phyloP scores from a whole-genome alignment of 176 grass and related monocot genomes.

The Lolium rigidum region DNA sequence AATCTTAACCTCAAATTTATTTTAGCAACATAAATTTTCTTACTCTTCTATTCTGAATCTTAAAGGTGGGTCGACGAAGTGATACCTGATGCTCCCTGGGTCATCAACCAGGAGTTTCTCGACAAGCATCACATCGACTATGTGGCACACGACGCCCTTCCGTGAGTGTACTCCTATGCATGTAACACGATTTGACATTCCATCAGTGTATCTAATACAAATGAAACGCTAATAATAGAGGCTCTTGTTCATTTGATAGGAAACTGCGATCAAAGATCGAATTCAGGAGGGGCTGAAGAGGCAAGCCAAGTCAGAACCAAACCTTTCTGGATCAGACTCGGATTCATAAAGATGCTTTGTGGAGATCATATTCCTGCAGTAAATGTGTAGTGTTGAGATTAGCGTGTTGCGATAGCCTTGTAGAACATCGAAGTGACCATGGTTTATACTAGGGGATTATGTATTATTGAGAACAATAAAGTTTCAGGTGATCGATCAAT shows the following conservation, averaged over 20 bases:
- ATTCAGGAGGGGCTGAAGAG: constrained; percentile 78
- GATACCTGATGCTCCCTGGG: constrained; percentile 76
- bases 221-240: neutral
- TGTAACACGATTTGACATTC: neutral
- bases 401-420: constrained; percentile 38
- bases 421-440: neutral
- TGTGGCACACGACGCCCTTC: constrained; percentile 74
- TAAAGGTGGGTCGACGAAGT: constrained; percentile 84
- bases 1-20: neutral
- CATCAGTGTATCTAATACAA: neutral
- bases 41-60: neutral
- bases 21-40: neutral
- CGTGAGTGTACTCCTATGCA: constrained; percentile 45
- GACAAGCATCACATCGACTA: constrained; percentile 73
- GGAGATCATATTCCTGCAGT: constrained; percentile 2
- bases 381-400: constrained; percentile 42
- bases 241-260: constrained; percentile 48
- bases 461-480: constrained; percentile 25
- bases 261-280: constrained; percentile 67
- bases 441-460: constrained; percentile 41
- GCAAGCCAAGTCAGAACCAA: constrained; percentile 44
- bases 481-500: neutral
- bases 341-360: constrained; percentile 31
- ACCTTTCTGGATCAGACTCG: constrained; percentile 45
- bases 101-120: constrained; percentile 75